Evolutionary conservation across 192 early-diverging fungal genomes (phyloP).

Genomic region (Gigaspora rosea): DNA sequence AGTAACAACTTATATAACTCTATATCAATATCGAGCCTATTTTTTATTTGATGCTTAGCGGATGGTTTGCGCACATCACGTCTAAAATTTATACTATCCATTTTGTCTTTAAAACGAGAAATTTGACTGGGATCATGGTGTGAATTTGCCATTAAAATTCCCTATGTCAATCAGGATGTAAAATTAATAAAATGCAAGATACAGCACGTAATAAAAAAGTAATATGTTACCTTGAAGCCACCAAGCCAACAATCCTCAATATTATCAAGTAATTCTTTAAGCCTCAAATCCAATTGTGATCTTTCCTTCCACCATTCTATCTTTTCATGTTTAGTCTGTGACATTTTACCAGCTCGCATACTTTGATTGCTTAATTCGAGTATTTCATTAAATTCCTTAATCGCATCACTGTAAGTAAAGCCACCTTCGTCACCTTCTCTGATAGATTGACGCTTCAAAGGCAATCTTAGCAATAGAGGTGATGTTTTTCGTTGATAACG

Average conservation of each 20-base stretch:
- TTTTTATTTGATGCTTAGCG: constrained; percentile 25
- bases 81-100: neutral
- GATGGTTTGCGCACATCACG: constrained; percentile 19
- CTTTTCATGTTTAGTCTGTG: constrained; percentile 63
- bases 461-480: constrained; percentile 72
- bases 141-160: constrained; percentile 43
- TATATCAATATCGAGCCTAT: constrained; percentile 57
- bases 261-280: constrained; percentile 60
- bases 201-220: neutral
- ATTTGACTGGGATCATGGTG: constrained; percentile 10
- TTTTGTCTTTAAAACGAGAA: constrained; percentile 7
- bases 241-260: constrained; percentile 88
- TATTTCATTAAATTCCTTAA: constrained; percentile 68
- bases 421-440: constrained; percentile 43
- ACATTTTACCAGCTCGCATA: constrained; percentile 52
- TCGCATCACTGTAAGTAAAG: constrained; percentile 51
- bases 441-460: constrained; percentile 58
- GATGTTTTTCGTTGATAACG: constrained; percentile 49
- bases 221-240: constrained; percentile 67
- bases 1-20: constrained; percentile 59
- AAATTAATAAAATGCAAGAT: constrained; percentile 10
- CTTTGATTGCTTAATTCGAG: constrained; percentile 71
- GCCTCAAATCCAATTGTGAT: constrained; percentile 64
- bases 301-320: constrained; percentile 82
- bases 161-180: constrained; percentile 18